These are phyloP conservation scores for Ogataea methylovora DNA, from an alignment of 805 yeast species.

Conservation along the genomic window DNA sequence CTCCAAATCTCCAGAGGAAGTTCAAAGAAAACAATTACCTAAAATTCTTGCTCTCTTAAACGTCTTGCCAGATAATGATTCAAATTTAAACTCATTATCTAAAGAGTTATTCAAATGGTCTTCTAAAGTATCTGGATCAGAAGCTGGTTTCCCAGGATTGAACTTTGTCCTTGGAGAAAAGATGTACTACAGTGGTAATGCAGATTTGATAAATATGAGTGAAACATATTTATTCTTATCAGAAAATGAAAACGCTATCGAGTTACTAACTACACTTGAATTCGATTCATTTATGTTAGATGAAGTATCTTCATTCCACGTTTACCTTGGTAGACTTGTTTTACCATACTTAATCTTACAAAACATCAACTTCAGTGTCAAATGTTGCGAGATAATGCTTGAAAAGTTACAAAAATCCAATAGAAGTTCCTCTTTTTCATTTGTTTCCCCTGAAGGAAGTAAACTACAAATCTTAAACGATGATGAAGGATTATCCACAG, in stretches of 20 bases:
- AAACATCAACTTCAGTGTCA: constrained; percentile 55
- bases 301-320: constrained; percentile 21
- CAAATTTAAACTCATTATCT: constrained; percentile 58
- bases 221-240: constrained; percentile 21
- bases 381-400: constrained; percentile 31
- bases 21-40: constrained; percentile 18
- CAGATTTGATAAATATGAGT: constrained; percentile 16
- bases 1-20: constrained; percentile 13
- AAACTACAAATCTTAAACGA: constrained; percentile 26
- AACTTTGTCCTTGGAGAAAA: constrained; percentile 70
- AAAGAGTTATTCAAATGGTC: constrained; percentile 68
- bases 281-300: constrained; percentile 26
- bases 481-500: constrained; percentile 1
- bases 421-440: constrained; percentile 7
- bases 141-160: constrained; percentile 68
- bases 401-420: constrained; percentile 17
- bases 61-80: constrained; percentile 42
- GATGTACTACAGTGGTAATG: constrained; percentile 31
- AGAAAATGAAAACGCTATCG: constrained; percentile 10
- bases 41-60: constrained; percentile 35
- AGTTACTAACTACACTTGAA: constrained; percentile 27
- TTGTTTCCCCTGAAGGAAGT: constrained; percentile 11
- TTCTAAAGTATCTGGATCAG: constrained; percentile 34
- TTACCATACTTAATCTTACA: constrained; percentile 66
- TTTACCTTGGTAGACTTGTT: constrained; percentile 45